A percentile compares a stretch with the other conserved stretches of the same genome.
phyloP scores from a whole-genome alignment of 768 basidiomycete species.

The Panellus pusillus region DNA sequence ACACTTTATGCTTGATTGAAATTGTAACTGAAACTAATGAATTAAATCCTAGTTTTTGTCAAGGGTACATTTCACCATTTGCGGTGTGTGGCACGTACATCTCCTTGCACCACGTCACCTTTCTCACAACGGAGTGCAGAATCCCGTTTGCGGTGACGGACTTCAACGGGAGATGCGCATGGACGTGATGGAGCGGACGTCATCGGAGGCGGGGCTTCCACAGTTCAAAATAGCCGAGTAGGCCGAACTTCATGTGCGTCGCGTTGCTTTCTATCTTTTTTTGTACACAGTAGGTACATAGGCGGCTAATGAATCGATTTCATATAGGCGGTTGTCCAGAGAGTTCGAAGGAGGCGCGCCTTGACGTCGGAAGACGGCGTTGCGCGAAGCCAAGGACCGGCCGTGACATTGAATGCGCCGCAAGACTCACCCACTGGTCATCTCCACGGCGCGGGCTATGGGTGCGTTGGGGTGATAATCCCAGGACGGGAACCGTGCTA shows the following conservation, averaged over 20 bases:
- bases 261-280: background rate
- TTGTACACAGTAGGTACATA: background rate
- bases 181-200: background rate
- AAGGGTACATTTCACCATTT: too few relatives aligned
- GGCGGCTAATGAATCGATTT: background rate
- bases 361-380: background rate
- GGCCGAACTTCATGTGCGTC: background rate
- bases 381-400: background rate
- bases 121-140: constrained; percentile 24
- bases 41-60: too few relatives aligned
- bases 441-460: background rate
- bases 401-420: background rate
- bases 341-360: background rate
- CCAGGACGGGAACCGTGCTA: too few relatives aligned
- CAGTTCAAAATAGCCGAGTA: background rate
- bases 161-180: constrained; percentile 7
- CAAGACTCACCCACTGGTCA: background rate
- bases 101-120: constrained; percentile 37
- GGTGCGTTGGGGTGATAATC: background rate
- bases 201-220: background rate
- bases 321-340: background rate
- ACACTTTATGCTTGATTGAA: too few relatives aligned
- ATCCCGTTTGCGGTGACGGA: constrained; percentile 31
- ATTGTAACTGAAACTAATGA: too few relatives aligned
- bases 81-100: constrained; percentile 34